Evolutionary conservation across 768 basidiomycete species (phyloP), one percentile per base, ranked within the genome.

Genomic region (Mycena rosella): DNA sequence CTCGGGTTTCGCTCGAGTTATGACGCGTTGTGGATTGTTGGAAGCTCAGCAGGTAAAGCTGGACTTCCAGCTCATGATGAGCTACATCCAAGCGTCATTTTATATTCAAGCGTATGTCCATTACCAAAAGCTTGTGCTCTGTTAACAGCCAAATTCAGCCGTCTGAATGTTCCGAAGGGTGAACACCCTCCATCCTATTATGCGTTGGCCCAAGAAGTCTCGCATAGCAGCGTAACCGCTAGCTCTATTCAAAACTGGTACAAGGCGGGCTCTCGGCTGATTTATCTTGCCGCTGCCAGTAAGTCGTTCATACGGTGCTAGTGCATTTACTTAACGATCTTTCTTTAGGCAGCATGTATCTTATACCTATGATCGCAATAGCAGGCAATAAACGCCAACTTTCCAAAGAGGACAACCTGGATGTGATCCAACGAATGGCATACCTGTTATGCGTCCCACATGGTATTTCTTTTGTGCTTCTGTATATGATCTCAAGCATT

Each of bases 381-480:
- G 38, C 36, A 10, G 52, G 52, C 14, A n/a, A 44, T 6, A 40
- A 30, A 15, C 14, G 18, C 6, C 1, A 5, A 5, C 17, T 56
- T 2, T 56, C 38, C 40, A 56, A 56, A 14, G 20, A 11, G 5
- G 55, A 56, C 27, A 20, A 20, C 10, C 3, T 56, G 3, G 55
- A 27, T 1, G 40, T 56, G 1, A 56, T 56, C 14, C n/a, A 56
- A 17, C 2, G 17, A 17, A 38, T 62, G 11, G 51, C 49, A 10
- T 62, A 54, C 11, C 36, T 62, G 3, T 22, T 62, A 2, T 62
- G 60, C 22, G 11, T 9, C 2, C 60, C 60, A 1, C 60, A 53
- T 24, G 14, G 60, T 62, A 36, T 10, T 27, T 62, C 18, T 22
- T 34, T 10, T 2, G 5, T 22, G 10, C 9, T 32, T 32, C 9